Evolutionary conservation across 371 early-diverging fungal genomes (phyloP).

Genomic region (Mortierella sp.): DNA sequence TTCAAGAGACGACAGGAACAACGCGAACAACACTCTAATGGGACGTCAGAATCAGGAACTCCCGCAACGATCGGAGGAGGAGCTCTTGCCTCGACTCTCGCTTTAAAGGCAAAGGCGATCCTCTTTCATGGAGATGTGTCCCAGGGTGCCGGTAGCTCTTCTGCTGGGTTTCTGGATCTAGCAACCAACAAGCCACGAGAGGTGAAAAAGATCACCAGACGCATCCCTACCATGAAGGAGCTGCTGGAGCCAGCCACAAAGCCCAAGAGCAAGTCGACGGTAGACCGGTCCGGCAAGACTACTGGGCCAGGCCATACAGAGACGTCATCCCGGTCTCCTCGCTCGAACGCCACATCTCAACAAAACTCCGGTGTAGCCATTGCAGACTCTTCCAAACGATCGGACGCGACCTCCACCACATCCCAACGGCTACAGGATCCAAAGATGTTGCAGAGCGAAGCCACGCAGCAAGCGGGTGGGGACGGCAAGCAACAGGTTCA

Average conservation of each 20-base stretch:
- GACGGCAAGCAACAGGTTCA: conserved; percentile 51
- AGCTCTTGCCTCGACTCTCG: conserved; percentile 33
- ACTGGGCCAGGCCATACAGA: conserved; percentile 4
- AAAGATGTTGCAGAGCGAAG: conserved; percentile 15
- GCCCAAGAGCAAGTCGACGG: background rate
- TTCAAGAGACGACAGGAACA: conserved; percentile 56
- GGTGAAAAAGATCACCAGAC: conserved; percentile 34
- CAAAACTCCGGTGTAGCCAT: background rate
- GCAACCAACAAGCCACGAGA: conserved; percentile 39
- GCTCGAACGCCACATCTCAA: conserved; percentile 12
- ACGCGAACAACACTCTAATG: conserved; percentile 51
- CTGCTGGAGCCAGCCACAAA: conserved; percentile 29
- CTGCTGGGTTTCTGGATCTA: conserved; percentile 57
- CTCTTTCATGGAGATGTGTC: conserved; percentile 54
- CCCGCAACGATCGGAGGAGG: conserved; percentile 32
- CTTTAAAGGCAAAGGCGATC: conserved; percentile 53
- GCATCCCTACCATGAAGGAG: conserved; percentile 55
- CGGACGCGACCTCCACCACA: background rate
- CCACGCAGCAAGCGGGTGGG: background rate
- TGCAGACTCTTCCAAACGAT: conserved; percentile 22
- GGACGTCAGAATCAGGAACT: conserved; percentile 38
- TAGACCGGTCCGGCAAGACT: conserved; percentile 25
- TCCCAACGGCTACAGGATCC: conserved; percentile 33
- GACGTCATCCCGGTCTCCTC: conserved; percentile 15
- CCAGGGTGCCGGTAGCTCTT: conserved; percentile 64